Conservation (phyloP, 345 rosid species). For the Pistacia integerrima region DNA sequence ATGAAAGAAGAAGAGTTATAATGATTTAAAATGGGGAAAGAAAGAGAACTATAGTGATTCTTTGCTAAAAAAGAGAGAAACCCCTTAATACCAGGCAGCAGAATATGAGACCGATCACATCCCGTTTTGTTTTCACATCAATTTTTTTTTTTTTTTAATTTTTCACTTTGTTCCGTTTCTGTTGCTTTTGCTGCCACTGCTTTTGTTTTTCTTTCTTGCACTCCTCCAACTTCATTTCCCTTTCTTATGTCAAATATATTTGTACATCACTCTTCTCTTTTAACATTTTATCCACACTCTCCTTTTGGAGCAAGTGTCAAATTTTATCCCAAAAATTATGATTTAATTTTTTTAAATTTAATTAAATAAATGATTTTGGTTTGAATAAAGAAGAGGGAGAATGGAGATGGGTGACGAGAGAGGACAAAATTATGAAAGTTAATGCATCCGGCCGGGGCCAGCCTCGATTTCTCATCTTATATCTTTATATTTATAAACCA, state of each 20-base stretch:
- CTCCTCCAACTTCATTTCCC: background rate
- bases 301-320: too few relatives aligned
- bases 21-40: background rate
- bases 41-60: constrained; percentile 13
- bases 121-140: too few relatives aligned
- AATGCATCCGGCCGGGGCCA: constrained; percentile 25
- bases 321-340: too few relatives aligned
- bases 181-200: constrained; percentile 19
- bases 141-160: background rate
- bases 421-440: constrained; percentile 36
- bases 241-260: too few relatives aligned
- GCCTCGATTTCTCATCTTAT: background rate
- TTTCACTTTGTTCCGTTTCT: too few relatives aligned
- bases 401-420: constrained; percentile 1
- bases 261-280: too few relatives aligned
- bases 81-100: constrained; percentile 62
- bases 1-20: background rate
- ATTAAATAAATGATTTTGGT: background rate
- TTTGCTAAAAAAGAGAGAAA: constrained; percentile 11
- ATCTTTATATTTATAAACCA: background rate
- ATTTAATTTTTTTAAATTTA: too few relatives aligned
- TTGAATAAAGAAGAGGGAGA: constrained; percentile 9
- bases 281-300: too few relatives aligned
- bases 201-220: constrained; percentile 11
- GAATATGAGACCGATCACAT: constrained; percentile 33